Percentiles rank a stretch among this genome's conserved stretches.
These are phyloP conservation scores for Leishmania gerbilli DNA, from an alignment of 208 protist species.

Conservation along the genomic window DNA sequence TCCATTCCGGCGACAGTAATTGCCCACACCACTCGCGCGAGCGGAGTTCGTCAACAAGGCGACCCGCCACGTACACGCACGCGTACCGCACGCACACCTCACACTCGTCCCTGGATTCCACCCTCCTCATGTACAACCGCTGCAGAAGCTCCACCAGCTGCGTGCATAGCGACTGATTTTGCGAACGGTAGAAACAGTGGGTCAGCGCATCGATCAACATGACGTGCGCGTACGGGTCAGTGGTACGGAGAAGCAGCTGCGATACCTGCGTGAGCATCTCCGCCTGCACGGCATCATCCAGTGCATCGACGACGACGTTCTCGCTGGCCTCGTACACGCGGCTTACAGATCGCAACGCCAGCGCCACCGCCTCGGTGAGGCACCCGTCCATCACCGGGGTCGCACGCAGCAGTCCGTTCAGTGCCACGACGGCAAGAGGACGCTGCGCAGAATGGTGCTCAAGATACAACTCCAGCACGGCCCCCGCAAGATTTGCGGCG, in stretches of 20 bases:
- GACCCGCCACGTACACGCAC: constrained; percentile 27
- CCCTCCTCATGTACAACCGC: constrained; percentile 6
- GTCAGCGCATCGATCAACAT: constrained; percentile 32
- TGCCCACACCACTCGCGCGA: constrained; percentile 11
- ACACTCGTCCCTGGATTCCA: constrained; percentile 1
- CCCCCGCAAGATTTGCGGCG: constrained; percentile 33
- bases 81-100: constrained; percentile 21
- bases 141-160: constrained; percentile 27
- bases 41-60: constrained; percentile 24
- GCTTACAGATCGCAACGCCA: constrained; percentile 27
- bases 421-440: constrained; percentile 4
- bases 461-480: constrained; percentile 58
- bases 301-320: constrained; percentile 23
- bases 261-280: constrained; percentile 29
- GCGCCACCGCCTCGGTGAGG: constrained; percentile 23
- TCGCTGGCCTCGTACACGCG: constrained; percentile 30
- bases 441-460: constrained; percentile 37
- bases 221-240: constrained; percentile 13
- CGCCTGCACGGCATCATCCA: constrained; percentile 18
- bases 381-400: constrained; percentile 23
- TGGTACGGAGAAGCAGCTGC: constrained; percentile 24
- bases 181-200: constrained; percentile 30
- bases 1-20: constrained; percentile 19
- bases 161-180: constrained; percentile 16
- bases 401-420: constrained; percentile 16